A percentile compares a stretch with the other conserved stretches of the same genome.
Evolutionary conservation across 495 filamentous ascomycete species (phyloP).

Genomic region (Tuber indicum): DNA sequence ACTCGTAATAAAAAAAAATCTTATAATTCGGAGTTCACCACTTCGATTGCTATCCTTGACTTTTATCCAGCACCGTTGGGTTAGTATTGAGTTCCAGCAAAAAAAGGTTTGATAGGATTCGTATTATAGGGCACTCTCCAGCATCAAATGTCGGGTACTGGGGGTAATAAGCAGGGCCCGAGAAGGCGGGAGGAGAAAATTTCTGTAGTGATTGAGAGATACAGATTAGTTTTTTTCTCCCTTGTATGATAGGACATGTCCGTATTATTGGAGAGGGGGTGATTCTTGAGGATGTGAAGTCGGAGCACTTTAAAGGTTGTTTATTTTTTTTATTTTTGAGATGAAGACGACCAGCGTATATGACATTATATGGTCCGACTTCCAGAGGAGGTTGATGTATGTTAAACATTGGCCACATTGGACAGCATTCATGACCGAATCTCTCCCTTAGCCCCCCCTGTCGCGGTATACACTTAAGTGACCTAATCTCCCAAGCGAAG

Average conservation of each 20-base stretch:
- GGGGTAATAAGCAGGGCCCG: neutral
- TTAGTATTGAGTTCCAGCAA: neutral
- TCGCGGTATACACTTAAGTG: neutral
- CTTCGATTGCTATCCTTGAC: neutral
- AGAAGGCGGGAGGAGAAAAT: neutral
- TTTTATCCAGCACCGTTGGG: too few species aligned
- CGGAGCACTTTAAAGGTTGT: neutral
- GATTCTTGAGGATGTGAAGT: neutral
- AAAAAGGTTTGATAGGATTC: neutral
- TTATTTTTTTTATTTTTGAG: neutral
- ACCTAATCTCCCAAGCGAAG: neutral
- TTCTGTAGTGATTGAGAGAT: neutral
- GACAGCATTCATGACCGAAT: neutral
- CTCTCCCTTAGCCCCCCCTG: neutral
- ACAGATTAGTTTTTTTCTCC: neutral
- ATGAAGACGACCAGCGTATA: neutral
- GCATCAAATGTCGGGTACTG: neutral
- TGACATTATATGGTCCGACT: neutral
- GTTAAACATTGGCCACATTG: neutral
- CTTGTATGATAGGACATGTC: too few species aligned
- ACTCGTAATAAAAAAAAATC: neutral
- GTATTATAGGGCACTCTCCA: neutral
- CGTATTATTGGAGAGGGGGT: neutral
- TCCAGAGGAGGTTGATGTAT: neutral
- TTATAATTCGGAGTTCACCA: neutral